Evolutionary conservation across 176 grass and related monocot species (phyloP).

Genomic region (Oryza coarctata): DNA sequence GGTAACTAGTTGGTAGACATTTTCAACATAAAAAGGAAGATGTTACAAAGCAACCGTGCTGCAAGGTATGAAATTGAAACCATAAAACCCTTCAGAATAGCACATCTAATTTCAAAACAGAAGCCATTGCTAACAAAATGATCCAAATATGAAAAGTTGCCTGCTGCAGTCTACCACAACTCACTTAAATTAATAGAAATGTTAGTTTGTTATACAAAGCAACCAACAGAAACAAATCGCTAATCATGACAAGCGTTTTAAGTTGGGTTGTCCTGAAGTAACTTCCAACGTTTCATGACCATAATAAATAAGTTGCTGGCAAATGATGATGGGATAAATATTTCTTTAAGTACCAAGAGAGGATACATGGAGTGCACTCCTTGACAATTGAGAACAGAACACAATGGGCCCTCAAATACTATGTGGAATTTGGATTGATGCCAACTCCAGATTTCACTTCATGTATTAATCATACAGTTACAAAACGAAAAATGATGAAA

Average conservation of each 20-base stretch:
- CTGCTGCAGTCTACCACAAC: not conserved
- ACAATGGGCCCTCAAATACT: slow-evolving; percentile 6
- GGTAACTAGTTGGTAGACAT: not conserved
- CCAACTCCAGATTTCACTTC: not conserved
- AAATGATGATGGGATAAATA: not conserved
- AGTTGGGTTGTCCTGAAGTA: not conserved
- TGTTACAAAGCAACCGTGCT: slow-evolving; percentile 7
- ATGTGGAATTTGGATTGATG: not conserved
- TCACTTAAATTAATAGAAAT: not conserved
- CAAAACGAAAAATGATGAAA: not conserved
- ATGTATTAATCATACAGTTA: slow-evolving; percentile 14
- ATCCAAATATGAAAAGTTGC: slow-evolving; percentile 28
- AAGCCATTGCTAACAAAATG: not conserved
- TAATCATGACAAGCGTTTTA: slow-evolving; percentile 6
- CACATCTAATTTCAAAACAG: not conserved
- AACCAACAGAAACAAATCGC: slow-evolving; percentile 3
- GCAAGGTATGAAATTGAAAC: not conserved
- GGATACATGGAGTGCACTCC: not conserved
- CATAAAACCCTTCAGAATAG: not conserved
- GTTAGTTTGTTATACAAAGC: slow-evolving; percentile 6
- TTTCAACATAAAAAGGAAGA: slow-evolving; percentile 6
- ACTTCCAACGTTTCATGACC: not conserved
- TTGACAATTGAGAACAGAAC: not conserved
- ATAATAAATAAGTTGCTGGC: slow-evolving; percentile 1
- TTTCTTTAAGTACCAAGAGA: not conserved